Percentiles rank a stretch among this genome's conserved stretches.
phyloP scores from a whole-genome alignment of 2,329 filamentous ascomycete genomes.

The Triangularia verruculosa region DNA sequence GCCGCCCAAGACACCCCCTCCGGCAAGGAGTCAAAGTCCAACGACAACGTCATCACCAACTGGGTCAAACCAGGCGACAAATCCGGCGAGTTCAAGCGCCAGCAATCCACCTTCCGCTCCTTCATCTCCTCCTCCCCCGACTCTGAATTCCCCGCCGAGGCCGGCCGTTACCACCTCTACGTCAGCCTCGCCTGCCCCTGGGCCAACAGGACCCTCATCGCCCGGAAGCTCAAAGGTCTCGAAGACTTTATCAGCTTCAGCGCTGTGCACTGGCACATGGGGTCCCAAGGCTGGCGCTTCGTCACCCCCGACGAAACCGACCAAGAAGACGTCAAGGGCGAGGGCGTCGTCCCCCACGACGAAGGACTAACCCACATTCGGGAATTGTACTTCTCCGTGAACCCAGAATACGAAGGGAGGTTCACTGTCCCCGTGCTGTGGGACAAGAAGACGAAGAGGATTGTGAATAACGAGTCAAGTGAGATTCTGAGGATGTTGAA shows the following conservation, averaged over 20 bases:
- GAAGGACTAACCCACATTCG: constrained; percentile 67
- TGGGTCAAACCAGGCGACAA: constrained; percentile 79
- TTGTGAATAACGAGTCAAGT: constrained; percentile 88
- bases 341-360: constrained; percentile 67
- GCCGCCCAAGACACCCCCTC: constrained; percentile 25
- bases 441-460: constrained; percentile 70
- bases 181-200: constrained; percentile 93
- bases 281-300: constrained; percentile 76
- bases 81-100: constrained; percentile 89
- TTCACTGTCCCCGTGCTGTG: constrained; percentile 88
- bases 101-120: constrained; percentile 76
- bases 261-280: constrained; percentile 90
- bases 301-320: constrained; percentile 58
- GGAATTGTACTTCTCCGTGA: constrained; percentile 74
- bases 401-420: constrained; percentile 69
- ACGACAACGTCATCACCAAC: constrained; percentile 62
- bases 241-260: constrained; percentile 78
- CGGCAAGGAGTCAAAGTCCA: background rate
- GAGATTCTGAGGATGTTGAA: constrained; percentile 93
- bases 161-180: constrained; percentile 90
- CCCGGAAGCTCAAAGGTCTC: constrained; percentile 84
- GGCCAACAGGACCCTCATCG: constrained; percentile 86
- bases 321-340: constrained; percentile 59
- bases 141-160: constrained; percentile 78
- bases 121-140: constrained; percentile 70